phyloP scores from a whole-genome alignment of 2,329 filamentous ascomycete species.

The Podosphaera aphanis region DNA sequence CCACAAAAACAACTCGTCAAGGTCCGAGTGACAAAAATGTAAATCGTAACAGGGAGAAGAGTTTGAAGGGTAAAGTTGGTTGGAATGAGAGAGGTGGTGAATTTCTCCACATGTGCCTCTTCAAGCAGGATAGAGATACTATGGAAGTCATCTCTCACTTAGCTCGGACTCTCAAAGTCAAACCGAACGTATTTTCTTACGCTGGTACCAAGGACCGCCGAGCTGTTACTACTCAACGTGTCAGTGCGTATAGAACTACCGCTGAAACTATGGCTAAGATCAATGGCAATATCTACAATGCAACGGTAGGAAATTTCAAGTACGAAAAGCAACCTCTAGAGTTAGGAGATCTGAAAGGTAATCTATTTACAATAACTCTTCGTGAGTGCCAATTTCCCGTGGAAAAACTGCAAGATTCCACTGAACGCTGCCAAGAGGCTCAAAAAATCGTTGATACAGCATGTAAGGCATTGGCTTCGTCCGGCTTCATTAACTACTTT shows the following conservation, averaged over 20 bases:
- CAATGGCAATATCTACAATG: conserved; percentile 35
- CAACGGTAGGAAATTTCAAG: conserved; percentile 56
- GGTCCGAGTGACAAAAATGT: conserved; percentile 2
- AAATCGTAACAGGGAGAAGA: conserved; percentile 5
- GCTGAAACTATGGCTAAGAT: conserved; percentile 41
- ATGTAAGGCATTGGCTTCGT: conserved; percentile 40
- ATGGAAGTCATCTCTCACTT: conserved; percentile 47
- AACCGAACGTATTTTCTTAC: conserved; percentile 37
- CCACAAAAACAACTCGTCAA: conserved; percentile 7
- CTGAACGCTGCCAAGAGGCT: conserved; percentile 22
- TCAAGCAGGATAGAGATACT: conserved; percentile 59
- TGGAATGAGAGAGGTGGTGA: conserved; percentile 47
- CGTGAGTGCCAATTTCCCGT: conserved; percentile 50
- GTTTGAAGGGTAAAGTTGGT: conserved; percentile 20
- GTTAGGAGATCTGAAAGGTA: conserved; percentile 66
- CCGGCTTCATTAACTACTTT: conserved; percentile 93
- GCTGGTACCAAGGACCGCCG: conserved; percentile 52
- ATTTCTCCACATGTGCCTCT: conserved; percentile 49
- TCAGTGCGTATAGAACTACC: conserved; percentile 34
- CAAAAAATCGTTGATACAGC: conserved; percentile 30
- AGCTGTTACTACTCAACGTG: conserved; percentile 43
- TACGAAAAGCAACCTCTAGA: conserved; percentile 49
- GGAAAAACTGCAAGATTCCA: conserved; percentile 23
- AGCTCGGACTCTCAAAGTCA: conserved; percentile 31
- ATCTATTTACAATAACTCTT: conserved; percentile 80